phyloP scores from a whole-genome alignment of 805 yeast species.

The Kockiozyma suomiensis region DNA sequence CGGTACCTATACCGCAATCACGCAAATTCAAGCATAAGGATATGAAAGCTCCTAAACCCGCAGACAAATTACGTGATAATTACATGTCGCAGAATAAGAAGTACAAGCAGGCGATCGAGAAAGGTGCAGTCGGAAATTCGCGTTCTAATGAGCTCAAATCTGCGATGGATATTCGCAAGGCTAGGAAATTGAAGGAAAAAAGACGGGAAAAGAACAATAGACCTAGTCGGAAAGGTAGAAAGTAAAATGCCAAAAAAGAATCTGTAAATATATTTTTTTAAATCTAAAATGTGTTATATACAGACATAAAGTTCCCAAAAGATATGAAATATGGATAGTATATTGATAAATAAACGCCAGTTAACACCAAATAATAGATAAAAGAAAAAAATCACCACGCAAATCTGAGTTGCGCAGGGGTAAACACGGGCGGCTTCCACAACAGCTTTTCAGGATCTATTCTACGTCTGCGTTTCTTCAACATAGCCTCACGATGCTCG shows the following conservation, averaged over 20 bases:
- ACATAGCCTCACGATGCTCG: slow-evolving; percentile 69
- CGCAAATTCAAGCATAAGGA: slow-evolving; percentile 68
- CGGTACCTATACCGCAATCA: slow-evolving; percentile 13
- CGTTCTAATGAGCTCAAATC: slow-evolving; percentile 59
- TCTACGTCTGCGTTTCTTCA: slow-evolving; percentile 71
- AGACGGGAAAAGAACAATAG: slow-evolving; percentile 84
- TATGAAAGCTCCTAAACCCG: slow-evolving; percentile 78
- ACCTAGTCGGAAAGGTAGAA: slow-evolving; percentile 52
- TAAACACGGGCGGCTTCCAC: slow-evolving; percentile 94
- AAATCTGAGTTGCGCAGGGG: slow-evolving; percentile 92
- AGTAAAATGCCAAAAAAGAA: no score
- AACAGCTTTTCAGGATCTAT: slow-evolving; percentile 64
- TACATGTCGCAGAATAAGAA: slow-evolving; percentile 78
- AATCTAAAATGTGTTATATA: not conserved
- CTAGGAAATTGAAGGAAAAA: slow-evolving; percentile 68
- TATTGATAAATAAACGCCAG: not conserved
- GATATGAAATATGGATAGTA: not conserved
- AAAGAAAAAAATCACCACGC: slow-evolving; percentile 65
- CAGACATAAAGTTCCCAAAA: not conserved
- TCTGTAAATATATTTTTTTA: no score
- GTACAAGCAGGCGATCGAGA: slow-evolving; percentile 75
- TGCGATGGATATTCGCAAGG: slow-evolving; percentile 76
- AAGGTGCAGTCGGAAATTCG: slow-evolving; percentile 56
- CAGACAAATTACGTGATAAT: slow-evolving; percentile 90
- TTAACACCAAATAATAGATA: not conserved